Evolutionary conservation across 2,329 filamentous ascomycete genomes (phyloP).

Genomic region (Emmonsiellopsis sp.): DNA sequence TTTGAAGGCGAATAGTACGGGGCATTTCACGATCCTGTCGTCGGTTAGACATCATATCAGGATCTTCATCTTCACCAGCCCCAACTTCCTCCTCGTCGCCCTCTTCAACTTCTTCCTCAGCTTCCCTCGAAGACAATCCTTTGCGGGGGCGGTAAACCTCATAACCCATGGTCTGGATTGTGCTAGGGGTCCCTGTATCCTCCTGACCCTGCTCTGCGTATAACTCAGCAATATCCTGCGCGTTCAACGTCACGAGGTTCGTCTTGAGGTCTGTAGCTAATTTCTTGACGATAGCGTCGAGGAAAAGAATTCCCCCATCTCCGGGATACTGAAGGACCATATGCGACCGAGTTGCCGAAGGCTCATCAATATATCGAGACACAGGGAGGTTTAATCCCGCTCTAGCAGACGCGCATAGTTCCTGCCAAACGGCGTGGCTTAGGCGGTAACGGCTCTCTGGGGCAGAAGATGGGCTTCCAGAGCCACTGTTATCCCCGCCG

Average conservation of each 20-base stretch:
- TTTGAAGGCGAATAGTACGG: conserved; percentile 10
- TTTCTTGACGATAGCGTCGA: conserved; percentile 55
- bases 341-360: conserved; percentile 45
- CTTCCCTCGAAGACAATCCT: conserved; percentile 24
- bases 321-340: conserved; percentile 52
- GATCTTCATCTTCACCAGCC: conserved; percentile 29
- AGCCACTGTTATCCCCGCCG: conserved; percentile 16
- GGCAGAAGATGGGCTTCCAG: conserved; percentile 9
- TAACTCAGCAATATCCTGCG: conserved; percentile 38
- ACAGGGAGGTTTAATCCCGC: conserved; percentile 40
- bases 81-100: conserved; percentile 37
- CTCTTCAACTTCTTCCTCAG: conserved; percentile 41
- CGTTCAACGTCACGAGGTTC: conserved; percentile 35
- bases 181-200: conserved; percentile 23
- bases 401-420: conserved; percentile 43
- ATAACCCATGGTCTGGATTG: conserved; percentile 42
- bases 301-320: conserved; percentile 44
- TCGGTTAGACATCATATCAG: conserved; percentile 16
- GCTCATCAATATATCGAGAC: conserved; percentile 34
- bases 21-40: conserved; percentile 6
- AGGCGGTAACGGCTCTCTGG: conserved; percentile 21
- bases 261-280: conserved; percentile 49
- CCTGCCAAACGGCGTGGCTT: conserved; percentile 35
- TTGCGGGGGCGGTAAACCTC: conserved; percentile 40
- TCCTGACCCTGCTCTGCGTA: conserved; percentile 32